Conservation (phyloP, 495 filamentous ascomycete genomes). For the Trichoderma gamsii region DNA sequence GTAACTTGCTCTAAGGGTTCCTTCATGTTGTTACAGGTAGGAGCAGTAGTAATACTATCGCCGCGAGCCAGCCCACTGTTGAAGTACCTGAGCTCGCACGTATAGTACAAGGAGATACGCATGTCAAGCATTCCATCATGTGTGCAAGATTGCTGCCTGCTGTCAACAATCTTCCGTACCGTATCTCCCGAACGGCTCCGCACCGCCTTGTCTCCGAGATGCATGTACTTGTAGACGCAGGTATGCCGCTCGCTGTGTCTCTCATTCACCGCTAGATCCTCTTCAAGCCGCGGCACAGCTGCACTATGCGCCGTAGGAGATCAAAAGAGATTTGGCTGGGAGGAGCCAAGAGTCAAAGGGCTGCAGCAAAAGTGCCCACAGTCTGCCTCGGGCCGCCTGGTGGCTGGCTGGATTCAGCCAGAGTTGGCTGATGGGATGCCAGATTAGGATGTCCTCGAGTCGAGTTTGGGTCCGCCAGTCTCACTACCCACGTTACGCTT, state of each 20-base stretch:
- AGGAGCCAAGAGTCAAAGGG: background rate
- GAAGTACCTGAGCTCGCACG: too few relatives aligned
- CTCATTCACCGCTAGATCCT: background rate
- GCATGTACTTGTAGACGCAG: background rate
- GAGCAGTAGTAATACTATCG: too few relatives aligned
- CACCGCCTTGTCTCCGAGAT: background rate
- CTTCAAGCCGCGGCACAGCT: background rate
- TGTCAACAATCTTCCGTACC: background rate
- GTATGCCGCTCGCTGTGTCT: background rate
- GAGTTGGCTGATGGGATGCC: background rate
- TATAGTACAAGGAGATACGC: too few relatives aligned
- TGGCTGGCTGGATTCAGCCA: conserved; percentile 1
- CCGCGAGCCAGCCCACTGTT: too few relatives aligned
- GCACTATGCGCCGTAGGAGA: background rate
- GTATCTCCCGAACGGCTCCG: background rate
- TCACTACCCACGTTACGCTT: background rate
- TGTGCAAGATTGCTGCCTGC: background rate
- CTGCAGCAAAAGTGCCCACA: conserved; percentile 1
- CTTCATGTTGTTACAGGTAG: too few relatives aligned
- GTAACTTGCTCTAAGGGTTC: too few relatives aligned
- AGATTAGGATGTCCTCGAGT: background rate
- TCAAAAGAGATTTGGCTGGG: background rate
- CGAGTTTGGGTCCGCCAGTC: background rate
- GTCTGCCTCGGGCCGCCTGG: background rate
- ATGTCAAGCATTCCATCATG: too few relatives aligned